Base-by-base conservation (phyloP, 208 protist species). In the Acanthamoeba castellanii region DNA sequence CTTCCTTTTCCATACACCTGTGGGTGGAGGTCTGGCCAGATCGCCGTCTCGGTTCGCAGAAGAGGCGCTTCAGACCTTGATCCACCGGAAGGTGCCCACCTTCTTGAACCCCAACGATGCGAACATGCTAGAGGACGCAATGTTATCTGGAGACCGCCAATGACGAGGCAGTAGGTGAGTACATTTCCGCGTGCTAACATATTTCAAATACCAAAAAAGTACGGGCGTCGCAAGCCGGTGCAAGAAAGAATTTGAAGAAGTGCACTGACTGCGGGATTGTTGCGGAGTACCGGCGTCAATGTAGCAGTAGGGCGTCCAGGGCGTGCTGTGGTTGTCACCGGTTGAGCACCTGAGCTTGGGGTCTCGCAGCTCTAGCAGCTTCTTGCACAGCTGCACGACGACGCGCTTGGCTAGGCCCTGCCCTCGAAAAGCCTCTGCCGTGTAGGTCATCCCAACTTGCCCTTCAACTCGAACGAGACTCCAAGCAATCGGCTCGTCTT, bases 251-350 rank as follows among this genome's bases (percentile, higher is more conserved):
- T 61, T 61, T 0, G 55, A 61, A 61, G 55, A 25, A 25, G 55
- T 8, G 14, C 55, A 0, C 22, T 25, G 3, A 0, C 22, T 25
- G 3, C 30, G 5, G 30, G 30, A 6, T n/a, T n/a, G 32, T 0
- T 6, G 27, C 0, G 0, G 34, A 22, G 37, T 50, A 82, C 74
- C 74, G 0, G 74, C 37, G 42, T 52, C 74, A 16, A 82, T 82
- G 74, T 82, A 82, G 37, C 74, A 82, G 37, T 82, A 82, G 74
- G 74, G 74, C 37, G 74, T 82, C 74, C 74, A 82, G 22, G 74
- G 74, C 20, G 37, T 82, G 42, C 37, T 52, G 74, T 82, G 42
- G 74, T 82, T 82, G 42, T 25, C 16, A 11, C 3, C 13, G 0
- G 59, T 66, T 13, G 59, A 30, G 18, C 11, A 37, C 1, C 22